These are phyloP conservation scores for Arabis alpina DNA, from an alignment of 345 rosid genomes.

Conservation along the genomic window DNA sequence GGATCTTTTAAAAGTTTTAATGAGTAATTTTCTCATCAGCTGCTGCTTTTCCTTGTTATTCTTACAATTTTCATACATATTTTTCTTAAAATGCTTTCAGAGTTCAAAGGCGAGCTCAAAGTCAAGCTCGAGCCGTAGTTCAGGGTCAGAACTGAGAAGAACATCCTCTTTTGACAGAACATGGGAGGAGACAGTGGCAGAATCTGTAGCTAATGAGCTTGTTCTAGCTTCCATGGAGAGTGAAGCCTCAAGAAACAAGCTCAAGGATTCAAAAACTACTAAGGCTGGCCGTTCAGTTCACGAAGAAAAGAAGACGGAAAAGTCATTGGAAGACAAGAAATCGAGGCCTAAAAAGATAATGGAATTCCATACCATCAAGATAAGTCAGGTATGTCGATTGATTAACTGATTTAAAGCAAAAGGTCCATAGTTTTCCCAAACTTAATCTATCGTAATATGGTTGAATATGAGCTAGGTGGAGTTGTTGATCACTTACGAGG, in stretches of 20 bases:
- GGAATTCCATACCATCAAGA: slow-evolving; percentile 90
- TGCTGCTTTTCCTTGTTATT: too few species aligned
- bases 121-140: slow-evolving; percentile 48
- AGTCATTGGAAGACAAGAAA: slow-evolving; percentile 77
- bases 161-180: slow-evolving; percentile 93
- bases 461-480: slow-evolving; percentile 61
- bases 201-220: slow-evolving; percentile 88
- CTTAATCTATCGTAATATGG: neutral
- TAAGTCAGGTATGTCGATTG: slow-evolving; percentile 77
- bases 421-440: neutral
- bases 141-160: slow-evolving; percentile 75
- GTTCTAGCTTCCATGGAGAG: slow-evolving; percentile 72
- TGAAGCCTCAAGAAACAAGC: slow-evolving; percentile 66
- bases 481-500: slow-evolving; percentile 83
- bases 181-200: slow-evolving; percentile 97
- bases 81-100: slow-evolving; percentile 43
- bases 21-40: too few species aligned
- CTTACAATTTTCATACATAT: neutral
- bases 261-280: slow-evolving; percentile 63
- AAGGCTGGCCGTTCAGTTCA: slow-evolving; percentile 75
- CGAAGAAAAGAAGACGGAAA: slow-evolving; percentile 84
- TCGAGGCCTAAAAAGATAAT: slow-evolving; percentile 84
- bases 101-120: slow-evolving; percentile 51
- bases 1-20: too few species aligned
- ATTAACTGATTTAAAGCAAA: neutral